Evolutionary conservation across 140 eudicot genomes (phyloP).

Genomic region (Oenanthe javanica): DNA sequence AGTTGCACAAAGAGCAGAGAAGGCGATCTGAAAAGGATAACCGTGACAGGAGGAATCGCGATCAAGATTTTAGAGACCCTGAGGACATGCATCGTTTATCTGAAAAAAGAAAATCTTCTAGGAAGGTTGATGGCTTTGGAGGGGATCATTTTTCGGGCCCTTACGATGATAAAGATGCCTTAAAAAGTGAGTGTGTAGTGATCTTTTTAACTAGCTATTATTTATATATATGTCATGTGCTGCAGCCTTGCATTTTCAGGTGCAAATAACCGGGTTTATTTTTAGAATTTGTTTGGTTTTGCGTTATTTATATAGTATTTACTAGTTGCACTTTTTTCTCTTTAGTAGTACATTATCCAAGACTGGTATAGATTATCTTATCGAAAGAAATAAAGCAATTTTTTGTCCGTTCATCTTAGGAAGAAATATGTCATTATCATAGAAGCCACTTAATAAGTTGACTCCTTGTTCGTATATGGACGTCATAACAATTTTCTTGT

Average conservation of each 20-base stretch:
- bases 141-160: conserved; percentile 46
- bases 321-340: neutral
- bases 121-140: conserved; percentile 85
- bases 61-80: conserved; percentile 63
- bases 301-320: neutral
- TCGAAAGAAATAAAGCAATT: neutral
- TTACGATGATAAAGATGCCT: conserved; percentile 66
- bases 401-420: neutral
- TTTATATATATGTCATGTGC: neutral
- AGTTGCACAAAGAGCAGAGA: conserved; percentile 69
- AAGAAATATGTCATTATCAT: neutral
- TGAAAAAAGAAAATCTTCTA: conserved; percentile 71
- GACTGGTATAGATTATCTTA: neutral
- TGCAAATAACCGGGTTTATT: neutral
- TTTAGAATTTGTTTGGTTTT: neutral
- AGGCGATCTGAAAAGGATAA: conserved; percentile 61
- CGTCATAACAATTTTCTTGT: neutral
- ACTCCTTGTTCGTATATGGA: no score
- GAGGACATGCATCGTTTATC: conserved; percentile 60
- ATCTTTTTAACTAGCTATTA: neutral
- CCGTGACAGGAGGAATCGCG: conserved; percentile 64
- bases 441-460: neutral
- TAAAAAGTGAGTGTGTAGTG: conserved; percentile 64
- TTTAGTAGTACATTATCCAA: neutral
- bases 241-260: neutral